phyloP scores from a whole-genome alignment of 2,329 filamentous ascomycete species.

The Neofusicoccum kwambonambiense region DNA sequence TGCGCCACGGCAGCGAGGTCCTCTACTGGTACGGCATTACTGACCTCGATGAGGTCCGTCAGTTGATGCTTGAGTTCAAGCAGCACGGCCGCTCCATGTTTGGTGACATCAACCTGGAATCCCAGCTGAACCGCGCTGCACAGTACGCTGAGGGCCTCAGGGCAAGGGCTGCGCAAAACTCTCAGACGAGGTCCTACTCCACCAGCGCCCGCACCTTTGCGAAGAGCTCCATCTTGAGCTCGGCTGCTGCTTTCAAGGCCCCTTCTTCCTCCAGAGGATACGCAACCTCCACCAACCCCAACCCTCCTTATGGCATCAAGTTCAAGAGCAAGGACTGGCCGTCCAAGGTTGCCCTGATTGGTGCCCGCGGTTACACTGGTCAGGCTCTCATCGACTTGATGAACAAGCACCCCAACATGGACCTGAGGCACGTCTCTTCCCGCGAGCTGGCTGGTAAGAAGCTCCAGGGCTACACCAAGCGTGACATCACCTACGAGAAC shows the following conservation, averaged over 20 bases:
- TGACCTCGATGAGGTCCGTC: slow-evolving; percentile 74
- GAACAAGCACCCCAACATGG: slow-evolving; percentile 84
- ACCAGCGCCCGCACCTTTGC: slow-evolving; percentile 47
- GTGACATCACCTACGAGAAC: slow-evolving; percentile 89
- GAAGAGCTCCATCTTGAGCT: not conserved
- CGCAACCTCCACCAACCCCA: slow-evolving; percentile 73
- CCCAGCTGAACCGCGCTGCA: slow-evolving; percentile 76
- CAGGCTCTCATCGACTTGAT: slow-evolving; percentile 85
- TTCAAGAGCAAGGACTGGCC: slow-evolving; percentile 80
- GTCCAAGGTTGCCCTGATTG: slow-evolving; percentile 81
- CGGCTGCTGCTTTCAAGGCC: not conserved
- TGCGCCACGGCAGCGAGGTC: slow-evolving; percentile 80
- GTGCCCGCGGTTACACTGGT: slow-evolving; percentile 90
- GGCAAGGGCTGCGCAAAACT: slow-evolving; percentile 52
- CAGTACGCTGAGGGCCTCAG: slow-evolving; percentile 64
- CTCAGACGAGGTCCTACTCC: slow-evolving; percentile 66
- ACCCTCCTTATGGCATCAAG: slow-evolving; percentile 84
- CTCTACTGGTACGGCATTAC: slow-evolving; percentile 87
- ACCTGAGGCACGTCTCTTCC: slow-evolving; percentile 87
- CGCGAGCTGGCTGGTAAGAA: slow-evolving; percentile 86
- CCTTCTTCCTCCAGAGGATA: slow-evolving; percentile 48
- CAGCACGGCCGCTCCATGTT: slow-evolving; percentile 82
- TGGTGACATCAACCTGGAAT: slow-evolving; percentile 83
- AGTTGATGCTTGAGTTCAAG: slow-evolving; percentile 82
- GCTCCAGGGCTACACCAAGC: slow-evolving; percentile 86